phyloP scores from a whole-genome alignment of 108 stramenopile species.

The Nitzschia sp. region DNA sequence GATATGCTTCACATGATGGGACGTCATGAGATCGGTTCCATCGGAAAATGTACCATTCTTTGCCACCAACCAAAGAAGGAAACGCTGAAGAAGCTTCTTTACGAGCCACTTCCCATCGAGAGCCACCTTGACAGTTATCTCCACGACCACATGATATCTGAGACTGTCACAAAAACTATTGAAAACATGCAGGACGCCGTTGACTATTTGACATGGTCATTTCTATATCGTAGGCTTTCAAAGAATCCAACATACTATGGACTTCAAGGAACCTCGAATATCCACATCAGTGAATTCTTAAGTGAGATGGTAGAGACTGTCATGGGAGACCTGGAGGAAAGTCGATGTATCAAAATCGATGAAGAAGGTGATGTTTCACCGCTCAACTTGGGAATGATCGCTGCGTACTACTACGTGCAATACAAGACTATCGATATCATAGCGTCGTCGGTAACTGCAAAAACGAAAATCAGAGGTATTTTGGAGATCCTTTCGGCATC shows the following conservation, averaged over 20 bases:
- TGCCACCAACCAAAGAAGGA: slow-evolving; percentile 96
- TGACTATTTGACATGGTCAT: slow-evolving; percentile 98
- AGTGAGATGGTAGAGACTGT: slow-evolving; percentile 98
- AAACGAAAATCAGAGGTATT: slow-evolving; percentile 91
- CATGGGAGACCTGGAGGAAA: slow-evolving; percentile 92
- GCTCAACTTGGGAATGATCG: slow-evolving; percentile 98
- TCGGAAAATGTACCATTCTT: slow-evolving; percentile 85
- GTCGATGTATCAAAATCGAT: slow-evolving; percentile 84
- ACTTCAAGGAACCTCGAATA: slow-evolving; percentile 84
- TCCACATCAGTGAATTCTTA: slow-evolving; percentile 94
- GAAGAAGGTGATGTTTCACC: slow-evolving; percentile 93
- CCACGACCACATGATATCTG: slow-evolving; percentile 97
- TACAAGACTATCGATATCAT: slow-evolving; percentile 98
- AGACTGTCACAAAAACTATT: slow-evolving; percentile 93
- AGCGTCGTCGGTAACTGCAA: slow-evolving; percentile 90
- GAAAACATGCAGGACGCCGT: slow-evolving; percentile 96
- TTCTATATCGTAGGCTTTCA: slow-evolving; percentile 93
- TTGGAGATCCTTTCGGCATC: slow-evolving; percentile 95
- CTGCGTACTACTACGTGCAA: slow-evolving; percentile 95
- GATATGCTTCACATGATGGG: slow-evolving; percentile 97
- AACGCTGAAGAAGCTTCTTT: slow-evolving; percentile 88
- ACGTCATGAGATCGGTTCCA: slow-evolving; percentile 62
- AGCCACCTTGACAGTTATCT: slow-evolving; percentile 94
- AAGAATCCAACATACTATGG: slow-evolving; percentile 99
- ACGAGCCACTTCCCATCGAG: slow-evolving; percentile 97